Evolutionary conservation across 768 basidiomycete genomes (phyloP).

Genomic region (Russula griseocarnosa): DNA sequence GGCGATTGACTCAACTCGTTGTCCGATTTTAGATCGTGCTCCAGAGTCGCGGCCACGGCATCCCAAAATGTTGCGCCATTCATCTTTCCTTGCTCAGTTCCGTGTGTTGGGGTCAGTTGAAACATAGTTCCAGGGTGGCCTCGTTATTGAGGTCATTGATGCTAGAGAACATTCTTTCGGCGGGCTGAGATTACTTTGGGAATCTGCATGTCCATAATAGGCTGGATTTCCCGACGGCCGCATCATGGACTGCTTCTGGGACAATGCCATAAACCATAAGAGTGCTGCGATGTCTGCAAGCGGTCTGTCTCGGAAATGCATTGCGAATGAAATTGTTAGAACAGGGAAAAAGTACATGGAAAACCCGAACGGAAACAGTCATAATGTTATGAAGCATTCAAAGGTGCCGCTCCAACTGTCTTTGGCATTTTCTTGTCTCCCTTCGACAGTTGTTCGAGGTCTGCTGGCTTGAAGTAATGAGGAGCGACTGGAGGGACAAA

Average conservation of each 20-base stretch:
- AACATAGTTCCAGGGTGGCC: not conserved
- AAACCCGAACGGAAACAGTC: constrained; percentile 1
- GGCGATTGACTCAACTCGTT: no score
- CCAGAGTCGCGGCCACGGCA: no score
- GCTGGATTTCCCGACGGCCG: no score
- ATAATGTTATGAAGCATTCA: constrained; percentile 18
- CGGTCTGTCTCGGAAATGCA: not conserved
- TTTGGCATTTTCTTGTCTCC: constrained; percentile 97
- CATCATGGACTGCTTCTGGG: no score
- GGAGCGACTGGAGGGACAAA: constrained; percentile 65
- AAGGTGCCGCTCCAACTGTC: constrained; percentile 39
- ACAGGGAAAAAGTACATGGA: constrained; percentile 8
- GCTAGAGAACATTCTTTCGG: no score
- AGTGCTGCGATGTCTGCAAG: not conserved
- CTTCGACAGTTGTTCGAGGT: constrained; percentile 70
- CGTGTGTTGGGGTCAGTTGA: not conserved
- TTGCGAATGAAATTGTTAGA: constrained; percentile 4
- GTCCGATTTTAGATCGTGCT: no score
- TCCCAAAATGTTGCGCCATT: no score
- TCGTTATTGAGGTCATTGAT: no score
- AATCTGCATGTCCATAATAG: no score
- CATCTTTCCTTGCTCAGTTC: not conserved
- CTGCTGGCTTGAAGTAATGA: constrained; percentile 89
- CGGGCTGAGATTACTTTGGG: no score
- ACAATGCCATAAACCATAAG: no score